Base-by-base conservation (phyloP, 768 basidiomycete species). In the Auriscalpium microsporum region DNA sequence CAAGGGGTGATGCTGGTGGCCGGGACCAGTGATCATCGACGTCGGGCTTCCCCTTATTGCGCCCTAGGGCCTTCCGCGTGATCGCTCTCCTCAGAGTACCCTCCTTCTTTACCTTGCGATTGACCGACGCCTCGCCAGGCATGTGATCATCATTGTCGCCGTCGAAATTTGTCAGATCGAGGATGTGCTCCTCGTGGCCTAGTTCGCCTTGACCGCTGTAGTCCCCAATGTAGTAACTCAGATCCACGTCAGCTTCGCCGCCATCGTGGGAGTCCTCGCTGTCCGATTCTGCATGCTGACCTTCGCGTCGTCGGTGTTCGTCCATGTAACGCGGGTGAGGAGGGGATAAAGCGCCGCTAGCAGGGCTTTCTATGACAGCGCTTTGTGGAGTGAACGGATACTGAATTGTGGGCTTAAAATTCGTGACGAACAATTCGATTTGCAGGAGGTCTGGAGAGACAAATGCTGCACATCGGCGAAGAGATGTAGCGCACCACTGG, bases 161-260 rank as follows among this genome's bases (percentile, higher is more conserved):
- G 57, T 90, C 86, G 63, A 88, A 91, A 63, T 88, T 84, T 5
- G 87, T 87, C 56, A 86, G 69, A 59, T 90, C 86, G 5, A 86
- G 68, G 1, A 79, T 74, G 52, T 81, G 76, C 44, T 73, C 73
- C 56, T 78, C 76, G 54, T 76, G 75, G 4, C 72, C 69, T 2
- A 70, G 62, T 47, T 65, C 65, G 28, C 76, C 66, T n/a, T 68
- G 69, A 21, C 69, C 69, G 3, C 62, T 65, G 45, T 60, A 68
- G 38, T 71, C 71, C 11, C 72, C 70, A 3, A 68, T 67, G 62
- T 77, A 75, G 53, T 76, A 74, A 48, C 67, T 71, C 47, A 77
- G 62, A 54, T 80, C 77, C 42, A 73, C 69, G 42, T 71, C 69
- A 50, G 66, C 69, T 53, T 67, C 68, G 11, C 13, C 50, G 19